Percentiles rank a stretch among this genome's conserved stretches.
Evolutionary conservation across 805 yeast genomes (phyloP).

Genomic region (Lipomyces starkeyi): DNA sequence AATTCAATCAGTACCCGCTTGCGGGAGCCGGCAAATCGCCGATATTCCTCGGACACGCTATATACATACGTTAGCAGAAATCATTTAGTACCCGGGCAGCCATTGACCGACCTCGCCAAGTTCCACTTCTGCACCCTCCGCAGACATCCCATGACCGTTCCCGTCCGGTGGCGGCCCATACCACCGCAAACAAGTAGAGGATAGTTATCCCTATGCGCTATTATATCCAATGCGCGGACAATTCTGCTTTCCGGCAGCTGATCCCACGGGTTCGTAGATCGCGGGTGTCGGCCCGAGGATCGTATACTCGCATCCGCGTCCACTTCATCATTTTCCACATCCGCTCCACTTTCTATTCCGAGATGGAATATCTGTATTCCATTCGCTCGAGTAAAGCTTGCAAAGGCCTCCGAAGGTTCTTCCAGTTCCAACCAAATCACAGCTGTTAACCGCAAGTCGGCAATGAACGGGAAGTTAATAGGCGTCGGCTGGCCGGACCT

Average conservation of each 20-base stretch:
- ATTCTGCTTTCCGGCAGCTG: slow-evolving; percentile 85
- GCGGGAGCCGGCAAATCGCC: slow-evolving; percentile 89
- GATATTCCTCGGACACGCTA: slow-evolving; percentile 89
- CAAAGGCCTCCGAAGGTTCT: slow-evolving; percentile 88
- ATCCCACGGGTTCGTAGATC: slow-evolving; percentile 88
- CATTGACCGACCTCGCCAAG: slow-evolving; percentile 57
- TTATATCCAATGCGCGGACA: slow-evolving; percentile 75
- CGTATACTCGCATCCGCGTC: slow-evolving; percentile 4
- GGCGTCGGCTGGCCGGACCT: slow-evolving; percentile 94
- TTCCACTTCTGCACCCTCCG: slow-evolving; percentile 97
- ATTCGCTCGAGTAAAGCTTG: slow-evolving; percentile 77
- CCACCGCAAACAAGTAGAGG: slow-evolving; percentile 95
- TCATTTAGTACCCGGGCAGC: background rate
- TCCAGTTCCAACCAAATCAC: slow-evolving; percentile 95
- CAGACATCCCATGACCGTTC: slow-evolving; percentile 93
- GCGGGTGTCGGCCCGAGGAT: slow-evolving; percentile 3
- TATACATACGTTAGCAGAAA: background rate
- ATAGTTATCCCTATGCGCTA: slow-evolving; percentile 72
- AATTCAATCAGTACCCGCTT: slow-evolving; percentile 92
- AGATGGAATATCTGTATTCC: slow-evolving; percentile 80
- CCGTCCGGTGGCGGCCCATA: slow-evolving; percentile 98
- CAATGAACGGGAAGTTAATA: slow-evolving; percentile 85
- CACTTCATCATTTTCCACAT: slow-evolving; percentile 23
- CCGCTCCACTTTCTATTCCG: slow-evolving; percentile 63
- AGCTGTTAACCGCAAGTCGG: slow-evolving; percentile 73